Evolutionary conservation across 2,329 filamentous ascomycete species (phyloP).

Genomic region (Metarhizium guizhouense): DNA sequence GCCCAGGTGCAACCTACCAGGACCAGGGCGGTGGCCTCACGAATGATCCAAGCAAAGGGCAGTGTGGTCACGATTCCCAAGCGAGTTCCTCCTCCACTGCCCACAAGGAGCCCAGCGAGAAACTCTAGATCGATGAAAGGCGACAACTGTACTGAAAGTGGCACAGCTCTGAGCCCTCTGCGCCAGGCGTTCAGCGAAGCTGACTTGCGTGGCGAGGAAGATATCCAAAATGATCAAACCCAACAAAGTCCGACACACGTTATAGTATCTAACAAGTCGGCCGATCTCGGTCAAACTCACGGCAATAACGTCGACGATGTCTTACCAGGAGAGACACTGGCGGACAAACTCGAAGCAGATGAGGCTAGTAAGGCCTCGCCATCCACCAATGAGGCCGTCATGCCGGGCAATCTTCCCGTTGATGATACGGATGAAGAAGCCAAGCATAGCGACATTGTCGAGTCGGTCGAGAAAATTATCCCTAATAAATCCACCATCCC

Average conservation of each 20-base stretch:
- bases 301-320: not conserved
- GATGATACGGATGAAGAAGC: slow-evolving; percentile 1
- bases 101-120: slow-evolving; percentile 65
- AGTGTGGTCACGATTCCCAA: slow-evolving; percentile 81
- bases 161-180: slow-evolving; percentile 39
- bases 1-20: slow-evolving; percentile 45
- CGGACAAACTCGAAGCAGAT: not conserved
- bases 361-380: not conserved
- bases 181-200: slow-evolving; percentile 36
- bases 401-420: not conserved
- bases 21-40: slow-evolving; percentile 51
- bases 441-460: not conserved
- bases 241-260: not conserved
- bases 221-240: slow-evolving; percentile 5
- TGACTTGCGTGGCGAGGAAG: slow-evolving; percentile 15
- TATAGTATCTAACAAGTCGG: slow-evolving; percentile 1
- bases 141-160: slow-evolving; percentile 52
- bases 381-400: not conserved
- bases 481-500: not conserved
- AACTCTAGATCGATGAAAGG: slow-evolving; percentile 40
- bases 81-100: slow-evolving; percentile 67
- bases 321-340: not conserved
- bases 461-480: not conserved
- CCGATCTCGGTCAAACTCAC: not conserved
- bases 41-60: slow-evolving; percentile 62